Percentiles rank a stretch among this genome's conserved stretches.
These are phyloP conservation scores for Penicillium rolfsii DNA, from an alignment of 2,329 filamentous ascomycete genomes.

Conservation along the genomic window DNA sequence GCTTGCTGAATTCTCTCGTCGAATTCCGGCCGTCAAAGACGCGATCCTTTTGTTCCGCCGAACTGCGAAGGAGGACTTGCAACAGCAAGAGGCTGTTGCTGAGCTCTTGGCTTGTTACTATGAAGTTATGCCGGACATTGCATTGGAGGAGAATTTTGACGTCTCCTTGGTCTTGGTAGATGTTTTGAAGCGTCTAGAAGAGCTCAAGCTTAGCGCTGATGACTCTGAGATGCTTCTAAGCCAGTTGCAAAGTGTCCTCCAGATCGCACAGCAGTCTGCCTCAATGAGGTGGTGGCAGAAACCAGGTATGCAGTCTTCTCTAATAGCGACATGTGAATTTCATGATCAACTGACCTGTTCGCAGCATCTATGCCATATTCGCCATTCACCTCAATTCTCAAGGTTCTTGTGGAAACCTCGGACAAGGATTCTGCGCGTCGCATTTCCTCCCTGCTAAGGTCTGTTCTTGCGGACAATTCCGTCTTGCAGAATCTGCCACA, in stretches of 20 bases:
- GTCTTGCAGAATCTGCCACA: constrained; percentile 36
- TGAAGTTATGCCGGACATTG: constrained; percentile 75
- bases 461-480: constrained; percentile 44
- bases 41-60: constrained; percentile 74
- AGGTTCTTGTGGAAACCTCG: constrained; percentile 38
- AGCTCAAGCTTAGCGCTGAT: constrained; percentile 48
- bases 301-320: constrained; percentile 49
- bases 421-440: constrained; percentile 38
- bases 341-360: neutral
- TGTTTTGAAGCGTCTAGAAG: constrained; percentile 65
- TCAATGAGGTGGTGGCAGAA: constrained; percentile 91
- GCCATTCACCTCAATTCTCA: constrained; percentile 47
- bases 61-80: constrained; percentile 67
- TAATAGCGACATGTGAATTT: constrained; percentile 6
- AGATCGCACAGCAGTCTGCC: constrained; percentile 77
- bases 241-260: constrained; percentile 79
- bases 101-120: constrained; percentile 84
- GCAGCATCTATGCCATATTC: constrained; percentile 46
- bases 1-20: constrained; percentile 72
- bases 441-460: constrained; percentile 39
- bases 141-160: constrained; percentile 84
- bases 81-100: constrained; percentile 78
- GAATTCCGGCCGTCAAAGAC: constrained; percentile 81
- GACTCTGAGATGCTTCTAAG: constrained; percentile 64
- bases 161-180: constrained; percentile 76